These are phyloP conservation scores for Eimeria zaria DNA, from an alignment of 169 alveolate species.

Conservation along the genomic window DNA sequence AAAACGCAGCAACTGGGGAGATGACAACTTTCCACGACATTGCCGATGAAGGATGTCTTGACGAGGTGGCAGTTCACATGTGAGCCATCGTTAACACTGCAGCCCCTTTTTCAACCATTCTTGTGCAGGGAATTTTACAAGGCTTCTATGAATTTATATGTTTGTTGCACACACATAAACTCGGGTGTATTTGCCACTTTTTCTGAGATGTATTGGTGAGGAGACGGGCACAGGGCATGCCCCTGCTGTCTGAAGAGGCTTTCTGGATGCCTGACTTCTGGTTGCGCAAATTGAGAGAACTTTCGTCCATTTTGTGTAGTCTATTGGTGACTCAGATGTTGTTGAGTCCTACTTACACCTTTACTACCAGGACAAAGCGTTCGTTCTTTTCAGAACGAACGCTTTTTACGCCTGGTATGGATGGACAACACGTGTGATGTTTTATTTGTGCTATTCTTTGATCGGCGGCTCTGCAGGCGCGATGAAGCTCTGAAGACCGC, in stretches of 20 bases:
- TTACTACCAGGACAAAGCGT: too few species aligned
- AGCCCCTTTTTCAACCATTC: background rate
- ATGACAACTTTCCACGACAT: constrained; percentile 70
- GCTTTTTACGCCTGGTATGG: too few species aligned
- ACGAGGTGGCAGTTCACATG: constrained; percentile 74
- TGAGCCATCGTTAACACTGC: background rate
- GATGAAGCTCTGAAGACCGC: constrained; percentile 65
- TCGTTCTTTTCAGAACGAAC: too few species aligned
- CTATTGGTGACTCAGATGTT: too few species aligned
- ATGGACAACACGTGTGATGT: background rate
- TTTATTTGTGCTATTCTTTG: background rate
- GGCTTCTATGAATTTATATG: background rate
- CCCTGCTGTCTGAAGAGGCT: background rate
- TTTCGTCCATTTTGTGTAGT: background rate
- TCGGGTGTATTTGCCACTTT: background rate
- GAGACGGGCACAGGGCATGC: background rate
- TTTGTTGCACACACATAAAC: background rate
- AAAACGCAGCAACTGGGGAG: constrained; percentile 46
- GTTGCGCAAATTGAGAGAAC: background rate
- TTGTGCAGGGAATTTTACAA: background rate
- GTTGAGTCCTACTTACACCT: background rate
- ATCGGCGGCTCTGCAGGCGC: constrained; percentile 28
- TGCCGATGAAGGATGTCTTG: constrained; percentile 75
- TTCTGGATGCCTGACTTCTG: background rate
- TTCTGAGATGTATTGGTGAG: background rate